These are phyloP conservation scores for Neurospora sp. DNA, from an alignment of 495 filamentous ascomycete species.

Conservation along the genomic window DNA sequence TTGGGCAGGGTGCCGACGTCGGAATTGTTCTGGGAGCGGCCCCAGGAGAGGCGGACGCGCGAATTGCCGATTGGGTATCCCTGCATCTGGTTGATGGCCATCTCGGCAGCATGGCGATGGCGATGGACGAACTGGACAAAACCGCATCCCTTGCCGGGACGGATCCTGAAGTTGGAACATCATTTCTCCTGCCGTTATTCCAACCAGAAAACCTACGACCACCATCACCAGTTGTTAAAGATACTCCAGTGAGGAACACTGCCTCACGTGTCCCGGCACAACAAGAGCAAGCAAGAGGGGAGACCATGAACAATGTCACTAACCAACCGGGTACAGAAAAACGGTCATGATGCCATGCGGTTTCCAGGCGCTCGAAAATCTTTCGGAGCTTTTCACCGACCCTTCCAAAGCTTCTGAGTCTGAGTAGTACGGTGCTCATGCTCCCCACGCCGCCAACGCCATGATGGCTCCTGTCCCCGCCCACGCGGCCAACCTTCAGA, in stretches of 20 bases:
- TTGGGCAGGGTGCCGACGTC: background rate
- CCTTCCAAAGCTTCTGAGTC: background rate
- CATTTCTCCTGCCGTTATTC: background rate
- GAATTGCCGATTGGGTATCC: background rate
- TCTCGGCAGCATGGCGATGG: background rate
- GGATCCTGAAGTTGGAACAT: background rate
- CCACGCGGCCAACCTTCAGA: slow-evolving; percentile 14
- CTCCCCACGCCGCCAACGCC: background rate
- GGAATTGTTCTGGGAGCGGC: background rate
- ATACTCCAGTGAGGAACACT: background rate
- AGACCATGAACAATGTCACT: background rate
- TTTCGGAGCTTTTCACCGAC: background rate
- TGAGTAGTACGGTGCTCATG: slow-evolving; percentile 21
- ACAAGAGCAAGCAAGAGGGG: background rate
- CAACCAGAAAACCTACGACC: background rate
- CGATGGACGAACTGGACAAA: background rate
- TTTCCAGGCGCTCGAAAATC: background rate
- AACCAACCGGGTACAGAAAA: background rate
- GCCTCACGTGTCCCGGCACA: background rate
- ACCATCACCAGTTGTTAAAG: background rate
- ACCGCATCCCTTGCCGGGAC: background rate
- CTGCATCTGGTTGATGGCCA: background rate
- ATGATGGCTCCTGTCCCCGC: background rate
- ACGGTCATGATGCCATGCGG: background rate
- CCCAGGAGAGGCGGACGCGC: background rate